Base-by-base conservation (phyloP, 2,329 filamentous ascomycete genomes). In the Dothideomycetes sp. region DNA sequence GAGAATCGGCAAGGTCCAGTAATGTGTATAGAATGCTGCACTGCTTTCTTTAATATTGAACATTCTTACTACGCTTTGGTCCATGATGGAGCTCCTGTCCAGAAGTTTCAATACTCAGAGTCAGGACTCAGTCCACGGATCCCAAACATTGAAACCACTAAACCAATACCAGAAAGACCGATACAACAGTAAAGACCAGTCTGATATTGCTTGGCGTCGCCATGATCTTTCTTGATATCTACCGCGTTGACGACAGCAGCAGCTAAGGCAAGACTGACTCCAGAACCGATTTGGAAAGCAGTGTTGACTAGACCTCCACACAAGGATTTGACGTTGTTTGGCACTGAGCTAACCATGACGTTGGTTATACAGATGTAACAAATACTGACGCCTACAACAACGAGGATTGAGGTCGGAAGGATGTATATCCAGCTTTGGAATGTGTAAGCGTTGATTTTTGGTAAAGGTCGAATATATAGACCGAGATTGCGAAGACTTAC, bases 261-360 rank as follows among this genome's bases (percentile, higher is more conserved):
- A 3, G 60, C 58, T 18, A 64, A 54, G n/a, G 63, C 63, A 15
- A 65, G 50, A 2, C 60, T 59, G 1, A 65, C 61, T 2, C 62
- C 62, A 16, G 57, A 61, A 7, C 63, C 63, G 16, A 65, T 63
- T 51, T 65, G 63, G 44, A 64, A 65, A 4, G 63, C 62, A 4
- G 63, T 65, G 39, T 65, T 65, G 25, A 65, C 59, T 60, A 64
- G 63, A 13, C 62, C 62, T 16, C 62, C 62, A 41, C 59, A 63
- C 2, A 64, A 46, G 27, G 57, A 62, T 48, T 65, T 65, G 9
- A 64, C 62, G 19, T 64, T 58, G 6, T 60, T 51, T 0, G 63
- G 64, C 1, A 66, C 64, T 24, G 56, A 63, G 0, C 56, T 56
- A 12, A 67, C 36, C 4, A 66, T 55, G 3, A 62, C 56, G 2